Base-by-base conservation (phyloP, 2,329 filamentous ascomycete genomes). In the Aspergillus jensenii region DNA sequence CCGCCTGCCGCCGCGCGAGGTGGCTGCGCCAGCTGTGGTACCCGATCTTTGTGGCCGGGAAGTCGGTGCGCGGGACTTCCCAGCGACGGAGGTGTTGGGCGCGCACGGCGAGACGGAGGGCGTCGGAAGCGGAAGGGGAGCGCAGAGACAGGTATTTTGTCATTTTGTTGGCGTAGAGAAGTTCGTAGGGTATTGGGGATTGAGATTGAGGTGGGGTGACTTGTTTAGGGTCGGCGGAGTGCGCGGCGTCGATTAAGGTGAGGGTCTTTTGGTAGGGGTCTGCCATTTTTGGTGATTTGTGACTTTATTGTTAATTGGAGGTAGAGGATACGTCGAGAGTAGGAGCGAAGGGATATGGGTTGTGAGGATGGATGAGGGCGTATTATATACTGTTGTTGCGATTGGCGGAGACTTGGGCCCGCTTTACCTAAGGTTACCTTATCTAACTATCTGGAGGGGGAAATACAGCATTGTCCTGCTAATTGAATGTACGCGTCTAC, bases 81-180 rank as follows among this genome's bases (percentile, higher is more conserved):
- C 91, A 96, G 76, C 90, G 87, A 53, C 87, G 84, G 67, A 96
- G 90, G 74, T 96, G 91, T 73, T 96, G 91, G 11, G 90, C 91
- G 63, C 90, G 87, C 64, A 92, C 89, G 17, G 91, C 91, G 47
- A 95, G 81, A 61, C 85, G 85, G 54, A 96, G 80, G 23, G 84
- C 75, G 1, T 87, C 86, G 2, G 88, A 86, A 1, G 90, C 87
- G 27, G 79, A 65, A 0, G 90, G 86, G 8, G 76, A 75, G 61
- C 87, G 84, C 15, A 81, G 76, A 8, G 79, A 71, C 33, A 96
- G 86, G 81, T 90, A 95, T 33, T 79, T 76, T 51, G 88, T 91
- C 88, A 93, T 93, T 74, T 91, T 87, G 51, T 82, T 81, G 6
- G 91, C 90, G 71, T 96, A 96, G 77, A 91, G 87, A 1, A 93